phyloP scores from a whole-genome alignment of 75 land plant genomes.

The Isoetes taiwanensis region DNA sequence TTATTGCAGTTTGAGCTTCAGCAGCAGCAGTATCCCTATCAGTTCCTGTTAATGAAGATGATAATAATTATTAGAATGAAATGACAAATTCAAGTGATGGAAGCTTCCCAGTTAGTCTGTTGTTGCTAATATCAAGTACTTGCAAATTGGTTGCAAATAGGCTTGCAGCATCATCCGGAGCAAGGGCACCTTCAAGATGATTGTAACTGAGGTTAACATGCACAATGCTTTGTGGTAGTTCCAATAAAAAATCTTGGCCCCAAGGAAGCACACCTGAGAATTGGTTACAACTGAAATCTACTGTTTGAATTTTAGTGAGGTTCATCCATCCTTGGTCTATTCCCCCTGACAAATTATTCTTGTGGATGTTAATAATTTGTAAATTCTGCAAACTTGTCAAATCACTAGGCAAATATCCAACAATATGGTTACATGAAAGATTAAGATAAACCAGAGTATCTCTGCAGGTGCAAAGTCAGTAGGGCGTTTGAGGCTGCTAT shows the following conservation, averaged over 20 bases:
- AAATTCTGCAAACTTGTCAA: neutral
- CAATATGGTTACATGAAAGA: neutral
- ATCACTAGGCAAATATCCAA: neutral
- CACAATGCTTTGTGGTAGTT: neutral
- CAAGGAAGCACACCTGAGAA: constrained; percentile 1
- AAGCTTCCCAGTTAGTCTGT: neutral
- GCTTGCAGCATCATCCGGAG: neutral
- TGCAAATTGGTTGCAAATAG: neutral
- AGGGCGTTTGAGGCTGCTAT: too few relatives aligned
- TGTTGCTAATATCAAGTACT: neutral
- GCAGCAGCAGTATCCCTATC: too few relatives aligned
- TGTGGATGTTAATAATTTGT: neutral
- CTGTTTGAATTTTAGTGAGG: neutral
- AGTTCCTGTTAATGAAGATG: too few relatives aligned
- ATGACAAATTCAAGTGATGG: neutral
- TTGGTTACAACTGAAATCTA: neutral
- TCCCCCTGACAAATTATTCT: neutral
- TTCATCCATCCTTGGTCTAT: neutral
- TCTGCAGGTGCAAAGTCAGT: too few relatives aligned
- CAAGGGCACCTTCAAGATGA: neutral
- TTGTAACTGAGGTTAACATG: neutral
- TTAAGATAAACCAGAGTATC: neutral
- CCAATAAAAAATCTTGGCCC: neutral
- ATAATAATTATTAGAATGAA: too few relatives aligned
- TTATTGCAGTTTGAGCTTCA: too few relatives aligned